A percentile compares a stretch with the other conserved stretches of the same genome.
phyloP scores from a whole-genome alignment of 768 basidiomycete species.

The Mycena epipterygia region DNA sequence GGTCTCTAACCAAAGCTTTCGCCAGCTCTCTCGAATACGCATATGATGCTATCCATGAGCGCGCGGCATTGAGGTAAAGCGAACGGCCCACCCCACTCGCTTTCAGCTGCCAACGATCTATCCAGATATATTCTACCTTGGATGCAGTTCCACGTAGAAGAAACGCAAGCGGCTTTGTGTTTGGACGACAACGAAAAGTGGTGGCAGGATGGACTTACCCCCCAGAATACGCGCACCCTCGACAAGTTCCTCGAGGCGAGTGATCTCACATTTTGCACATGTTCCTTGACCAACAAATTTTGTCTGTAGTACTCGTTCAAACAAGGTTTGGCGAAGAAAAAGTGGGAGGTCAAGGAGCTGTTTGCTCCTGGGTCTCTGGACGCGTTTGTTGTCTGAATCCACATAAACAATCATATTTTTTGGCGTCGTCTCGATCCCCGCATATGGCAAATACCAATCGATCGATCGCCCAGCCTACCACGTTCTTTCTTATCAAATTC shows the following conservation, averaged over 20 bases:
- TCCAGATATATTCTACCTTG: constrained; percentile 32
- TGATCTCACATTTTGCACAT: neutral
- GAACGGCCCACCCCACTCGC: neutral
- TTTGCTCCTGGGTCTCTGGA: constrained; percentile 35
- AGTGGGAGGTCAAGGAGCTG: constrained; percentile 34
- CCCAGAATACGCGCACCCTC: constrained; percentile 33
- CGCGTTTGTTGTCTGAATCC: constrained; percentile 15
- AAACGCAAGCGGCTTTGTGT: constrained; percentile 34
- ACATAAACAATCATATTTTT: neutral
- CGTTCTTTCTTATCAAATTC: too few species aligned
- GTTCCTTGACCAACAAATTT: neutral
- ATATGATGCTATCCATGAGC: constrained; percentile 37
- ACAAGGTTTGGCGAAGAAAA: constrained; percentile 35
- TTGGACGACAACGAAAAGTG: constrained; percentile 30
- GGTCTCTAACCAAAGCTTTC: constrained; percentile 36
- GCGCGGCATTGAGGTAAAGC: constrained; percentile 28
- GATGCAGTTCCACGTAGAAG: constrained; percentile 37
- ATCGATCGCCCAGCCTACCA: too few species aligned
- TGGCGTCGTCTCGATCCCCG: neutral
- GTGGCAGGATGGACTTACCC: constrained; percentile 37
- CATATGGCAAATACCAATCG: too few species aligned
- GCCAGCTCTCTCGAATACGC: constrained; percentile 33
- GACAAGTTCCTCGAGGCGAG: constrained; percentile 35
- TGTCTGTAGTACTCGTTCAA: constrained; percentile 24
- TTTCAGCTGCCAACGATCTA: neutral